Evolutionary conservation across 1,139 yeast species (phyloP).

Genomic region (Hyphopichia fennica): DNA sequence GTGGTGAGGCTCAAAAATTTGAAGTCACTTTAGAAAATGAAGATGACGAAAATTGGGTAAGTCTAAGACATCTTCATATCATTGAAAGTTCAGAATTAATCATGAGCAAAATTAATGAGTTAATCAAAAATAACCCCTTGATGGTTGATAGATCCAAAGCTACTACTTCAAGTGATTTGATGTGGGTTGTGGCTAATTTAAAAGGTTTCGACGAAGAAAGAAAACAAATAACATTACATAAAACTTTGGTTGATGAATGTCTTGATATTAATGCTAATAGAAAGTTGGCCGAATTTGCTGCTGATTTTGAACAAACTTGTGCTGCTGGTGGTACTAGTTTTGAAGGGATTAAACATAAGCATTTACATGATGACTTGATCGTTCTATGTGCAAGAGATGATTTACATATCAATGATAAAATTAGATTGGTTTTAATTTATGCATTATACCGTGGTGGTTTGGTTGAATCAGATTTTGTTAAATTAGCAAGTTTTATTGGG

Average conservation of each 20-base stretch:
- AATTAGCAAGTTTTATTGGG: constrained; percentile 69
- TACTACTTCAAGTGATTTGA: constrained; percentile 57
- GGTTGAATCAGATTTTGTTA: constrained; percentile 68
- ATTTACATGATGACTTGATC: constrained; percentile 67
- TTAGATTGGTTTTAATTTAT: constrained; percentile 76
- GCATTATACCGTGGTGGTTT: constrained; percentile 85
- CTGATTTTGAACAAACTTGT: constrained; percentile 74
- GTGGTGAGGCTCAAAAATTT: constrained; percentile 49
- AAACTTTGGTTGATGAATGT: constrained; percentile 59
- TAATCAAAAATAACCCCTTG: constrained; percentile 71
- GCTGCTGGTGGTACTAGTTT: constrained; percentile 71
- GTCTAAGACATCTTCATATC: constrained; percentile 73
- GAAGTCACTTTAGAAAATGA: constrained; percentile 53
- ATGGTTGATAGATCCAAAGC: constrained; percentile 65
- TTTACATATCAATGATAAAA: constrained; percentile 60
- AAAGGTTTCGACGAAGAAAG: constrained; percentile 70
- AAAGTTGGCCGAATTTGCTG: constrained; percentile 58
- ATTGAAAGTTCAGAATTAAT: constrained; percentile 71
- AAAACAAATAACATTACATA: constrained; percentile 59
- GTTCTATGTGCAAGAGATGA: constrained; percentile 54
- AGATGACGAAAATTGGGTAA: constrained; percentile 73
- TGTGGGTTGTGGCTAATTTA: constrained; percentile 66
- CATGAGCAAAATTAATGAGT: constrained; percentile 60
- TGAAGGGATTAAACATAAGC: constrained; percentile 66
- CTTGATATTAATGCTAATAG: constrained; percentile 51